These are phyloP conservation scores for Didymella lethalis DNA, from an alignment of 2,329 filamentous ascomycete species.

Conservation along the genomic window DNA sequence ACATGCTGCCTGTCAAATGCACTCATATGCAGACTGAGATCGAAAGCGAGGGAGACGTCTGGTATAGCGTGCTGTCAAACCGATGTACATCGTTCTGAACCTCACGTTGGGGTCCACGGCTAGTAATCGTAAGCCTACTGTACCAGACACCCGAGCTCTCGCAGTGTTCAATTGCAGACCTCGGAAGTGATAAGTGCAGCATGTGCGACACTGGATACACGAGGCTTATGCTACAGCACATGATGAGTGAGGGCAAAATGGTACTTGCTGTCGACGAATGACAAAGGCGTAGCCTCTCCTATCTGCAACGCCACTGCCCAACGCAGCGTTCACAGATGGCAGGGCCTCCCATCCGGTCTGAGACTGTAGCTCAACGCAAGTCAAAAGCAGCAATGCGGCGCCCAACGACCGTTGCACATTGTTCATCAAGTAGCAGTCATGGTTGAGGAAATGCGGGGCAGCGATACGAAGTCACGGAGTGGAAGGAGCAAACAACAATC, in stretches of 20 bases:
- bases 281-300: slow-evolving; percentile 1
- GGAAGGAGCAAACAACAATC: slow-evolving; percentile 7
- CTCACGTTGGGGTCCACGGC: background rate
- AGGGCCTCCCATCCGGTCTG: background rate
- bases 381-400: slow-evolving; percentile 15
- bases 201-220: background rate
- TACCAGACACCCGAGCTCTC: background rate
- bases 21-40: background rate
- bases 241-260: background rate
- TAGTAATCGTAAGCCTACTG: too few species aligned
- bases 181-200: background rate
- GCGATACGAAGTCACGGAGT: slow-evolving; percentile 6
- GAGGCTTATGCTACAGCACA: background rate
- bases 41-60: background rate
- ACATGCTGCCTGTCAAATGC: background rate
- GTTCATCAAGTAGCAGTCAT: slow-evolving; percentile 15
- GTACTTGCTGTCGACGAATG: background rate
- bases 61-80: slow-evolving; percentile 3
- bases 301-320: background rate
- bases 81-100: background rate
- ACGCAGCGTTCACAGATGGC: background rate
- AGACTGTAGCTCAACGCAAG: background rate
- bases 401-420: slow-evolving; percentile 20
- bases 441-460: slow-evolving; percentile 35
- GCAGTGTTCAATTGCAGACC: background rate